Evolutionary conservation across 1,139 yeast genomes (phyloP).

Genomic region (Suhomyces anneliseae): DNA sequence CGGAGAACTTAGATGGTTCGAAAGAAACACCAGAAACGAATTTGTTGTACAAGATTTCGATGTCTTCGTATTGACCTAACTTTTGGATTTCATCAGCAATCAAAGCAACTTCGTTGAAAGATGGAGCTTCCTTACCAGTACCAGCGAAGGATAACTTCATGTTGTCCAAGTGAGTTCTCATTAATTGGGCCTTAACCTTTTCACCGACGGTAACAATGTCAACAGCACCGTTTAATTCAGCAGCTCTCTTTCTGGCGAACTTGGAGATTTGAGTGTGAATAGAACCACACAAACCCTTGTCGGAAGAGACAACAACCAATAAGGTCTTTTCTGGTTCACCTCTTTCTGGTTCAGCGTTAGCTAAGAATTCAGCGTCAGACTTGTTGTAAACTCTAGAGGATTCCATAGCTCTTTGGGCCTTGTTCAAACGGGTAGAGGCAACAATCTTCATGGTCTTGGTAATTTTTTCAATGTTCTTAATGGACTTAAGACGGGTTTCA

Average conservation of each 20-base stretch:
- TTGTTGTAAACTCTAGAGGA: slow-evolving; percentile 83
- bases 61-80: slow-evolving; percentile 69
- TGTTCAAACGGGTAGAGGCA: slow-evolving; percentile 94
- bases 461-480: slow-evolving; percentile 97
- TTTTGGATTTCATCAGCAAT: slow-evolving; percentile 81
- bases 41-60: slow-evolving; percentile 84
- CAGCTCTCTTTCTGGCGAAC: slow-evolving; percentile 70
- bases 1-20: slow-evolving; percentile 73
- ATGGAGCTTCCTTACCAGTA: slow-evolving; percentile 96
- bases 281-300: slow-evolving; percentile 98
- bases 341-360: slow-evolving; percentile 75
- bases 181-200: slow-evolving; percentile 84
- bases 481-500: slow-evolving; percentile 96
- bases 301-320: slow-evolving; percentile 87
- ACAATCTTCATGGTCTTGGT: slow-evolving; percentile 99
- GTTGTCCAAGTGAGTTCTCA: slow-evolving; percentile 74
- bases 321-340: slow-evolving; percentile 60
- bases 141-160: slow-evolving; percentile 80
- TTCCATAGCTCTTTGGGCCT: slow-evolving; percentile 95
- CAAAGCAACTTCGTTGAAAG: slow-evolving; percentile 83
- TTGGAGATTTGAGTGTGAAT: slow-evolving; percentile 94
- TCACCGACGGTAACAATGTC: slow-evolving; percentile 93
- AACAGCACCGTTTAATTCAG: slow-evolving; percentile 60
- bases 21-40: slow-evolving; percentile 86
- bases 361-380: slow-evolving; percentile 76